Conservation (phyloP, 345 rosid species). For the Durio zibethinus region DNA sequence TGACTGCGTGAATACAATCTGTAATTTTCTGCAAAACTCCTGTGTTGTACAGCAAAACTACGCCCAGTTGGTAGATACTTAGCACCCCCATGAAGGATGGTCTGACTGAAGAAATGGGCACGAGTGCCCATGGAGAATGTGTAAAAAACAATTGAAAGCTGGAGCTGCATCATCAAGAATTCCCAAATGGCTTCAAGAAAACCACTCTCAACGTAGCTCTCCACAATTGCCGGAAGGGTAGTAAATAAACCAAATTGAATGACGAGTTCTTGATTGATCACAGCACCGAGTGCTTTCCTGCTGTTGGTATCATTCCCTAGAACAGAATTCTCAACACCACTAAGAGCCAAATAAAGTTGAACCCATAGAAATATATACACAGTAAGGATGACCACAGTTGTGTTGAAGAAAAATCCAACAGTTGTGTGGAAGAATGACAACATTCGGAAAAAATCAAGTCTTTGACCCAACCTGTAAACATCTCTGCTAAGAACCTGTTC, state of each 20-base stretch:
- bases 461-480: conserved; percentile 78
- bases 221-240: conserved; percentile 88
- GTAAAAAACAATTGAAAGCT: conserved; percentile 87
- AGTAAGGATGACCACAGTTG: conserved; percentile 59
- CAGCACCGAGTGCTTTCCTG: conserved; percentile 73
- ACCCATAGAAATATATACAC: conserved; percentile 77
- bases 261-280: conserved; percentile 86
- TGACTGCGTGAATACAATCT: conserved; percentile 80
- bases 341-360: conserved; percentile 75
- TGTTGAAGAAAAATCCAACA: conserved; percentile 68
- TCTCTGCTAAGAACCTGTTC: conserved; percentile 92
- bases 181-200: conserved; percentile 88
- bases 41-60: conserved; percentile 92
- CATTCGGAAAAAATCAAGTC: conserved; percentile 84
- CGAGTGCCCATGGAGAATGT: conserved; percentile 96
- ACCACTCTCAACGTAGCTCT: conserved; percentile 85
- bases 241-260: conserved; percentile 92
- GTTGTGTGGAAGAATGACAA: conserved; percentile 71
- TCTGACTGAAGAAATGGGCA: conserved; percentile 89
- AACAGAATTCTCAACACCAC: conserved; percentile 53
- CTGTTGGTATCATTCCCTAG: conserved; percentile 40
- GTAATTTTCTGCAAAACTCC: conserved; percentile 83
- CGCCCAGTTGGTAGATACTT: conserved; percentile 92
- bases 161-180: conserved; percentile 88
- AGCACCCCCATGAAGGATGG: conserved; percentile 96